phyloP scores from a whole-genome alignment of 108 stramenopile species.

The Poteriospumella lacustris region DNA sequence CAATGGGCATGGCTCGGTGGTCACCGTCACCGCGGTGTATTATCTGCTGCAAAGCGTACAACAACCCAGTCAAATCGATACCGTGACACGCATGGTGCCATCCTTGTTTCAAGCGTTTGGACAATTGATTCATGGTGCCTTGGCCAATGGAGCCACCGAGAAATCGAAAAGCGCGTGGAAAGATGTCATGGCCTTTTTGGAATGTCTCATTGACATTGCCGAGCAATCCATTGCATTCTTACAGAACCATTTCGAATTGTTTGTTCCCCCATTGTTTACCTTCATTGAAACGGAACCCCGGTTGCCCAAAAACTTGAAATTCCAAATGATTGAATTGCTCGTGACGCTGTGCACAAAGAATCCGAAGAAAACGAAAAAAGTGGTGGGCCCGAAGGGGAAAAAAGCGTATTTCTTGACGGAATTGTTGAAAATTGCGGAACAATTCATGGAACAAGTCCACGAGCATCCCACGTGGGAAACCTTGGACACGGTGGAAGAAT shows the following conservation, averaged over 20 bases:
- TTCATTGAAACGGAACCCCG: neutral
- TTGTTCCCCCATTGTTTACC: neutral
- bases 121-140: too few species aligned
- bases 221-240: neutral
- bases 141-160: neutral
- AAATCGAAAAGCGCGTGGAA: neutral
- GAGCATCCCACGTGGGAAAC: neutral
- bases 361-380: neutral
- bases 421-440: neutral
- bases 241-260: neutral
- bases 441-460: neutral
- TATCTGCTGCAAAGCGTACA: neutral
- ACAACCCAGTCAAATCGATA: neutral
- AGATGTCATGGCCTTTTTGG: neutral
- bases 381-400: neutral
- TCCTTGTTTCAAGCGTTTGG: neutral
- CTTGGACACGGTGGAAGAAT: neutral
- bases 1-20: neutral
- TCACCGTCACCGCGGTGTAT: neutral
- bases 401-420: neutral
- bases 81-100: neutral
- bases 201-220: neutral
- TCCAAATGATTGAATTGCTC: neutral
- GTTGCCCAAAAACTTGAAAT: neutral
- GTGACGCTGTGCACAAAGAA: neutral